Percentiles rank a stretch among this genome's conserved stretches.
Conservation (phyloP, 805 yeast genomes). For the Yarrowia keelungensis region DNA sequence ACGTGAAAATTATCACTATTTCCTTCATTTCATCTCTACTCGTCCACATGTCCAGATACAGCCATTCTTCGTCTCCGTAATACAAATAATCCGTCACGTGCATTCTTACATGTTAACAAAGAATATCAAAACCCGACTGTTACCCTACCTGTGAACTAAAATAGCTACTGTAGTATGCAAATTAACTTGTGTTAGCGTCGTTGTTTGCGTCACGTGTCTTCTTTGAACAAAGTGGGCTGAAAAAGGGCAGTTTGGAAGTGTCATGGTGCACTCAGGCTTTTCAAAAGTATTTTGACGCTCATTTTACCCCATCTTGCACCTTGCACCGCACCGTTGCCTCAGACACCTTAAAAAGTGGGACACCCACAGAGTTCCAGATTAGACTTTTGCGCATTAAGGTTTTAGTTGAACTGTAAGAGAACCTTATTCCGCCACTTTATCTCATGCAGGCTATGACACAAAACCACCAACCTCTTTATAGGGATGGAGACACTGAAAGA, state of each 20-base stretch:
- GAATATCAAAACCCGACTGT: constrained; percentile 22
- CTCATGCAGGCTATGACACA: constrained; percentile 28
- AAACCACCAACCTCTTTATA: constrained; percentile 5
- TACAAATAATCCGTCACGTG: constrained; percentile 13
- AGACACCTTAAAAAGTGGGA: constrained; percentile 24
- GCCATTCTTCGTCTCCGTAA: constrained; percentile 1
- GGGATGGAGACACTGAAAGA: background rate
- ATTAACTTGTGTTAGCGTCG: background rate
- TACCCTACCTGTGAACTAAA: constrained; percentile 21
- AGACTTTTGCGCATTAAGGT: background rate
- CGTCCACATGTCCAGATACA: background rate
- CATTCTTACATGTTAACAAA: constrained; percentile 15
- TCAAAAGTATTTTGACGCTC: background rate
- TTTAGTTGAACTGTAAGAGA: background rate
- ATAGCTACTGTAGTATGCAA: background rate
- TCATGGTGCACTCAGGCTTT: background rate
- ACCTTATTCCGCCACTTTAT: constrained; percentile 29
- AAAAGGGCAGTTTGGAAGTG: no score
- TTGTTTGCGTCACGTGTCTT: constrained; percentile 4
- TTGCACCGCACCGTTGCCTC: constrained; percentile 29
- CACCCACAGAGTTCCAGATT: background rate
- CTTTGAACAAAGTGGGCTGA: background rate
- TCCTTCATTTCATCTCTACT: background rate
- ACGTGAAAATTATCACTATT: no score
- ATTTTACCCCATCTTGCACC: constrained; percentile 23